Conservation (phyloP, 2,329 filamentous ascomycete species). For the Calycina herbarum region DNA sequence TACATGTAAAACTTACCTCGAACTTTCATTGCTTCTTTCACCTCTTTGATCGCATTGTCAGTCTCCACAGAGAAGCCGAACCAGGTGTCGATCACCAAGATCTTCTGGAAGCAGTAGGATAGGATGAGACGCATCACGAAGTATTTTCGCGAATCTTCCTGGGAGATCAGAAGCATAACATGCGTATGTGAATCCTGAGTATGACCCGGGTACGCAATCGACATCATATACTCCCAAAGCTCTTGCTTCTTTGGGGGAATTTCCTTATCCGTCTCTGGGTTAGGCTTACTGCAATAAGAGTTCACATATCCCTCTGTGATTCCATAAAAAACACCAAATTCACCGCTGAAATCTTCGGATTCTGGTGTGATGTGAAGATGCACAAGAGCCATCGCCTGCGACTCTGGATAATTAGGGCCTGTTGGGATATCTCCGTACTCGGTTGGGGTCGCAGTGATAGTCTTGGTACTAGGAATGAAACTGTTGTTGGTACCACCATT, state of each 20-base stretch:
- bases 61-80: slow-evolving; percentile 35
- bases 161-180: slow-evolving; percentile 38
- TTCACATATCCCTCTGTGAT: slow-evolving; percentile 36
- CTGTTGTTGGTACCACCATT: no score
- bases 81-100: slow-evolving; percentile 41
- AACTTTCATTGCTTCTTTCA: slow-evolving; percentile 24
- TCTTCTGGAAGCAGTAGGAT: slow-evolving; percentile 40
- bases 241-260: slow-evolving; percentile 28
- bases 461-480: no score
- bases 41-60: slow-evolving; percentile 27
- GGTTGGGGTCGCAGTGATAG: neutral
- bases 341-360: slow-evolving; percentile 17
- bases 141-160: slow-evolving; percentile 36
- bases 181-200: slow-evolving; percentile 38
- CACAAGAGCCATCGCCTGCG: slow-evolving; percentile 10
- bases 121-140: slow-evolving; percentile 43
- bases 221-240: slow-evolving; percentile 43
- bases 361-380: slow-evolving; percentile 7
- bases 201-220: slow-evolving; percentile 33
- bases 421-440: neutral
- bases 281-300: slow-evolving; percentile 28
- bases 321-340: slow-evolving; percentile 24
- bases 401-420: neutral
- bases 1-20: slow-evolving; percentile 32
- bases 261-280: slow-evolving; percentile 24